These are phyloP conservation scores for Ceratocystis alfenasii DNA, from an alignment of 2,329 filamentous ascomycete genomes.

Conservation along the genomic window DNA sequence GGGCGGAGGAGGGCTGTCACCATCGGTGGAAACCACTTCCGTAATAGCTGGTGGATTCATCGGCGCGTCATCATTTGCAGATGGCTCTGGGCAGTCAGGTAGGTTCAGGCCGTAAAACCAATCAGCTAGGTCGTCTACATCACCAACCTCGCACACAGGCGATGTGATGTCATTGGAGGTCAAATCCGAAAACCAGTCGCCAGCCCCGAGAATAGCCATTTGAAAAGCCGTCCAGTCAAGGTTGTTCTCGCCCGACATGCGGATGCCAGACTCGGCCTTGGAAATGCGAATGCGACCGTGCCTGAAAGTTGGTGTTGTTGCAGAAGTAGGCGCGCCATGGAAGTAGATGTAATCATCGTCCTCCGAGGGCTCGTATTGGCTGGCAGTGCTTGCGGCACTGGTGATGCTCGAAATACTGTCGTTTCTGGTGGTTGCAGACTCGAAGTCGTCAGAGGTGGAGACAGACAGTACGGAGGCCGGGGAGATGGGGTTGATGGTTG, in stretches of 20 bases:
- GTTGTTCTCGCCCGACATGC: constrained; percentile 27
- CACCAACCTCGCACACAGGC: constrained; percentile 34
- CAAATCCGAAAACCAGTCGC: constrained; percentile 40
- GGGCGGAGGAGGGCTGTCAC: not conserved
- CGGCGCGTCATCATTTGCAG: not conserved
- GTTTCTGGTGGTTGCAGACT: constrained; percentile 10
- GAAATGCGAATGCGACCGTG: constrained; percentile 46
- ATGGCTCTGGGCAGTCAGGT: constrained; percentile 14
- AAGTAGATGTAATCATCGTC: constrained; percentile 39
- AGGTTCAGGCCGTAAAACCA: constrained; percentile 37
- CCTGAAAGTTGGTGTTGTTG: constrained; percentile 38
- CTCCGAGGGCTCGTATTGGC: constrained; percentile 26
- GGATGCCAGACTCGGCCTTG: constrained; percentile 33
- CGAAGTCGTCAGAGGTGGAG: not conserved
- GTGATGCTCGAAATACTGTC: constrained; percentile 14
- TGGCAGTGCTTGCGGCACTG: not conserved
- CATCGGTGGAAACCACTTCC: not conserved
- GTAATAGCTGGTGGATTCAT: not conserved
- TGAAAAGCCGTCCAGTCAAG: constrained; percentile 55
- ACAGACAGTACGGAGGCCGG: constrained; percentile 14
- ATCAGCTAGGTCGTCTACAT: constrained; percentile 36
- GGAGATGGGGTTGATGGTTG: constrained; percentile 16
- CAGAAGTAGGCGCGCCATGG: constrained; percentile 38
- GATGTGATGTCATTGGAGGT: constrained; percentile 27
- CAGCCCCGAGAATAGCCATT: constrained; percentile 49